Base-by-base conservation (phyloP, 2,329 filamentous ascomycete genomes). In the Fusarium sp. region DNA sequence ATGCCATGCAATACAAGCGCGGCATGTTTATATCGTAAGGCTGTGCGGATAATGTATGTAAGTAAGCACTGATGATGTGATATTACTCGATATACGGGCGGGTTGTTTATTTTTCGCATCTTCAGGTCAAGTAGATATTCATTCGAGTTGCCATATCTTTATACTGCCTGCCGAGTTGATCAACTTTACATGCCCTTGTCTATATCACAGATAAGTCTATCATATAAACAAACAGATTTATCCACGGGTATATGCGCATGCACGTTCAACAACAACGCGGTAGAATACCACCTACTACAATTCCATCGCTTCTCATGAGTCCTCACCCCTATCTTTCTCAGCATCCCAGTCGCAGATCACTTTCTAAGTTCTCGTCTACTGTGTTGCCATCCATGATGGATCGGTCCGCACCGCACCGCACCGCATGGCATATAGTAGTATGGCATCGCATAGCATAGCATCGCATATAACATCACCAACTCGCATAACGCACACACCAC, bases 321-420 rank as follows among this genome's bases (percentile, higher is more conserved):
- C 34, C 43, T 45, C 46, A 21, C 47, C 48, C 48, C 48, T 51
- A 51, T 40, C 32, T 12, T 25, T 47, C 43, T 57, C 21, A 27
- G 10, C 8, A 71, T 65, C 68, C 68, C 45, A 46, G 63, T 32
- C 55, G 68, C 34, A 65, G 68, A 71, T 71, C 68, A 23, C n/a
- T 14, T 50, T 18, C 41, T 20, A 41, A 37, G 34, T 55, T 37
- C 30, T 18, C 18, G 41, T 55, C 18, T 55, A 46, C 48, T 43
- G 55, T 43, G 54, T 50, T 55, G 23, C 46, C 58, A 47, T 59
- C 53, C 58, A 47, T 59, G 48, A 63, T 46, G 49, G 34, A 53
- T 53, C 34, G 49, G 49, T 41, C 49, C 30, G 48, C 25, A 51
- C 8, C n/a, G 40, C 40, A 42, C 49, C 30, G 48, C 25, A 40